These are phyloP conservation scores for Lasiosphaeris hirsuta DNA, from an alignment of 495 filamentous ascomycete genomes.

Conservation along the genomic window DNA sequence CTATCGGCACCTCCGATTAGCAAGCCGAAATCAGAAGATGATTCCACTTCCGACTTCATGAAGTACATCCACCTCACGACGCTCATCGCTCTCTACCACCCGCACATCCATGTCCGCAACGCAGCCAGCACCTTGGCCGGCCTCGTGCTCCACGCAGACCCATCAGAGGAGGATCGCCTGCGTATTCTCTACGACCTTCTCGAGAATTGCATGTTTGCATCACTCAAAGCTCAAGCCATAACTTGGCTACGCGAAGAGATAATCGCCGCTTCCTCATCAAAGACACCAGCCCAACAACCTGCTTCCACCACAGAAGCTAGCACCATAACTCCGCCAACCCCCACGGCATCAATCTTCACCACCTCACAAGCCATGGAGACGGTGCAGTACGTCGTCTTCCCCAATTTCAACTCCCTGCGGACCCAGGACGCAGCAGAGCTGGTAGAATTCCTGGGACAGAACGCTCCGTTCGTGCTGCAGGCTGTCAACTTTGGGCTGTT, in stretches of 20 bases:
- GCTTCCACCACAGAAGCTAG: conserved; percentile 8
- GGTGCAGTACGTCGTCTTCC: conserved; percentile 46
- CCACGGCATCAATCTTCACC: conserved; percentile 51
- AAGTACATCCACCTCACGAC: conserved; percentile 60
- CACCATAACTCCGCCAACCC: conserved; percentile 15
- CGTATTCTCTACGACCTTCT: conserved; percentile 77
- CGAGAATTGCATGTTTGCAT: conserved; percentile 72
- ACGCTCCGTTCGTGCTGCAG: conserved; percentile 44
- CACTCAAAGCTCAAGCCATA: conserved; percentile 76
- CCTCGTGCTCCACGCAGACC: conserved; percentile 70
- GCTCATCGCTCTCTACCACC: conserved; percentile 64
- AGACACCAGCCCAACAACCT: neutral
- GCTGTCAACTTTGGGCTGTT: conserved; percentile 49
- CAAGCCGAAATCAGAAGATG: conserved; percentile 13
- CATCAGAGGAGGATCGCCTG: conserved; percentile 63
- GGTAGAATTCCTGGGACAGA: conserved; percentile 34
- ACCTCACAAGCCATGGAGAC: conserved; percentile 47
- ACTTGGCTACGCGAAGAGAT: conserved; percentile 87
- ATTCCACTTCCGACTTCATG: conserved; percentile 42
- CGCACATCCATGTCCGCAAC: conserved; percentile 63
- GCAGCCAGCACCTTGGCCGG: conserved; percentile 72
- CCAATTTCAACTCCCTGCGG: conserved; percentile 30
- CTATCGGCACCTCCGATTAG: conserved; percentile 12
- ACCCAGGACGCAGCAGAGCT: conserved; percentile 25
- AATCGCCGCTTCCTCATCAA: conserved; percentile 40